Base-by-base conservation (phyloP, 345 rosid species). In the Salix udensis region DNA sequence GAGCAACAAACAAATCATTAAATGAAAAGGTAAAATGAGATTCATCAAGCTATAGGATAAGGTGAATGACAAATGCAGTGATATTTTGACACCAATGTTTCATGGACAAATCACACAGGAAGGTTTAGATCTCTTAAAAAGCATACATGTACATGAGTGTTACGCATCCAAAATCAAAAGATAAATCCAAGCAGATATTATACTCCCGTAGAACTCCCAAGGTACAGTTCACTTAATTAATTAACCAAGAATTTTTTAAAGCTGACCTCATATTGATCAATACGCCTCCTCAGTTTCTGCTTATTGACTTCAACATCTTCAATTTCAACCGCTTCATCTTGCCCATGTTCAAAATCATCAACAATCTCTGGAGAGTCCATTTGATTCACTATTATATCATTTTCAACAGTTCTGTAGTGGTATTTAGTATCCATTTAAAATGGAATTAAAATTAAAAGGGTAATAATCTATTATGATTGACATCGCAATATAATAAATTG, bases 221-320 rank as follows among this genome's bases (percentile, higher is more conserved):
- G 2, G 1, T n/a, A 48, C 21, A 72, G 39, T 37, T 30, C 70
- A 31, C 26, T 37, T 37, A 7, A 37, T 21, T 61, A 28, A 9
- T 13, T 21, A 55, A 30, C 31, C 4, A 30, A 30, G 31, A 30
- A 36, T 73, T 30, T 16, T 13, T 50, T 40, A 71, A 50, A 72
- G 61, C 81, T 28, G 34, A 92, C 97, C 94, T 93, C 89, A 81
- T 91, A 91, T 50, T 88, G 97, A 83, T 84, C 89, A 28, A 86
- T 75, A 21, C 98, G 87, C 80, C 95, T 87, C 82, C 82, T 87
- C 75, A 94, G 68, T 80, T 92, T 94, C 82, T 87, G 95, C 80
- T 92, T 88, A 74, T 92, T 94, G 71, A 89, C 90, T 26, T 91
- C 97, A 76, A 91, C 92, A 72, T 94, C 97, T 87, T 94, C 88